Base-by-base conservation (phyloP, 2,329 filamentous ascomycete genomes). In the Hypocrella siamensis region DNA sequence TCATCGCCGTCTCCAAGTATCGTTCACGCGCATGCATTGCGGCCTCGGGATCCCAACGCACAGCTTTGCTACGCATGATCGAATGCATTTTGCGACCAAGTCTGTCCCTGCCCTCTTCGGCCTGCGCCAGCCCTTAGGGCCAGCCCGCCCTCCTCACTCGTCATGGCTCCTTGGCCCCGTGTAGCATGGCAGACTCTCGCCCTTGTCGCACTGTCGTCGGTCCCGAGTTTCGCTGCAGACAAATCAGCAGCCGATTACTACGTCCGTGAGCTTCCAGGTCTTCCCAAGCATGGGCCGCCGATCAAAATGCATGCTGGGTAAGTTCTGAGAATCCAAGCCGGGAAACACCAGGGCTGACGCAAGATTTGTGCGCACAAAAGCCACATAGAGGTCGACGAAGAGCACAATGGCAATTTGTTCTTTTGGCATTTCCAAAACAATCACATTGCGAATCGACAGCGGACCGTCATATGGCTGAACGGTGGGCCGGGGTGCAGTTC, bases 241-340 rank as follows among this genome's bases (percentile, higher is more conserved):
- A 42, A 46, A 30, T 46, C 46, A 22, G 53, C 59, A 15, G 82
- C 78, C 19, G 86, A 98, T 54, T 98, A 94, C 57, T 96, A 79
- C 58, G 79, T 98, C 33, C 75, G 74, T 45, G 72, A 76, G 7
- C 65, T 98, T 15, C 90, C 90, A 5, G 90, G 92, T 19, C 75
- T 81, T 34, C 88, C 92, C 8, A 65, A 74, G 11, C 42, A 79
- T 32, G 44, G 73, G 15, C 76, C 83, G 24, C 58, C 84, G 38
- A 59, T 93, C 48, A 94, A 93, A 65, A 96, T 96, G 88, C 90
- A 96, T 67, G 88, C 90, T 61, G 90, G 90, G 84, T 93, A 63
- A 63, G 79, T 17, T 27, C 25, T 26, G 3, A n/a, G 4, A 26
- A 26, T 26, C 5, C n/a, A 14, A 24, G 9, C 15, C 15, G 25